These are phyloP conservation scores for Aureobasidium zeae DNA, from an alignment of 2,329 filamentous ascomycete species.

Conservation along the genomic window DNA sequence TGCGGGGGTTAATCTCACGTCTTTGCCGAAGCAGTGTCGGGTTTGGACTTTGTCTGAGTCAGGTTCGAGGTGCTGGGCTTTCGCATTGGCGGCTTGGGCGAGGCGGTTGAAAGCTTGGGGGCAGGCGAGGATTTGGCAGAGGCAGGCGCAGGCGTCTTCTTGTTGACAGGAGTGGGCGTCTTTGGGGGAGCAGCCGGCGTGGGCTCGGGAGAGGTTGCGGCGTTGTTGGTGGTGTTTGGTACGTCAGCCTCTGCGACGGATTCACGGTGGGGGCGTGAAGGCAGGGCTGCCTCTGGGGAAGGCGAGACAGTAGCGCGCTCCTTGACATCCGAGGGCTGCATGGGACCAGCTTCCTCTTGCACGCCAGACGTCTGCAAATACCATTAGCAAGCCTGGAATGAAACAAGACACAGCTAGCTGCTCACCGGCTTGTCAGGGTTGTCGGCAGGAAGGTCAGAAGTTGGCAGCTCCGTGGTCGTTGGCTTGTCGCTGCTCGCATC, in stretches of 20 bases:
- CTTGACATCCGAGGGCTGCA: slow-evolving; percentile 20
- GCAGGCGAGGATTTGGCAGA: slow-evolving; percentile 15
- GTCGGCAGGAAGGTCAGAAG: slow-evolving; percentile 24
- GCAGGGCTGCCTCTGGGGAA: slow-evolving; percentile 3
- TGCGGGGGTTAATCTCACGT: slow-evolving; percentile 18
- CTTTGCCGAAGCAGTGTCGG: slow-evolving; percentile 27
- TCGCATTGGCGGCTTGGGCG: slow-evolving; percentile 5
- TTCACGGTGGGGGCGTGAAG: slow-evolving; percentile 15
- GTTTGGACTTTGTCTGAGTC: slow-evolving; percentile 22
- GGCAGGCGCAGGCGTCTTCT: slow-evolving; percentile 20
- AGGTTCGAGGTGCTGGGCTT: slow-evolving; percentile 27
- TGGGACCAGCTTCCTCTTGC: slow-evolving; percentile 32
- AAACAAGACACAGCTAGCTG: background rate
- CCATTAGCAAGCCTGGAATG: slow-evolving; percentile 4
- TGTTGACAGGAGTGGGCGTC: slow-evolving; percentile 18
- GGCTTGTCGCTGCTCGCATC: background rate
- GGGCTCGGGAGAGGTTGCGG: background rate
- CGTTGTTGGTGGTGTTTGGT: slow-evolving; percentile 6
- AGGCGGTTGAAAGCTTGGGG: slow-evolving; percentile 12
- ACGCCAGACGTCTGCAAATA: slow-evolving; percentile 27
- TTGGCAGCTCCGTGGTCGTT: slow-evolving; percentile 15
- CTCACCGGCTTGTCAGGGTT: slow-evolving; percentile 36
- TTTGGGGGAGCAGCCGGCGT: slow-evolving; percentile 3
- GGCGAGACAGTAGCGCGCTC: slow-evolving; percentile 16
- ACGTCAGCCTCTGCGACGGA: slow-evolving; percentile 6